A percentile compares a stretch with the other conserved stretches of the same genome.
These are phyloP conservation scores for Lavandula angustifolia DNA, from an alignment of 257 asterid genomes.

Conservation along the genomic window DNA sequence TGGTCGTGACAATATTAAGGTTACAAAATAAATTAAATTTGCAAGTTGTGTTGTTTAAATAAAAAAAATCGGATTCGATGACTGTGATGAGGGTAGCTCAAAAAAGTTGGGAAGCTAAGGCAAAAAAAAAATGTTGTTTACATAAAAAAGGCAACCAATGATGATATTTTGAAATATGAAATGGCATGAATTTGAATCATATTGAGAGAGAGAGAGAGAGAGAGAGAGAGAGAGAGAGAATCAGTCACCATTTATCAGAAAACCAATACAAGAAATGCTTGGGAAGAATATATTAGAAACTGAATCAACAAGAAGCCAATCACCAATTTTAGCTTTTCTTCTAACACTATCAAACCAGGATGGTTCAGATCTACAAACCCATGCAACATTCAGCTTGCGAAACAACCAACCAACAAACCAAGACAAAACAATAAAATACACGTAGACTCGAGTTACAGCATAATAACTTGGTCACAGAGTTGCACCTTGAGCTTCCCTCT, in stretches of 20 bases:
- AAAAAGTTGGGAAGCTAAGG: too few species aligned
- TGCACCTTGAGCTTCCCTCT: constrained; percentile 47
- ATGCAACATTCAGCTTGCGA: constrained; percentile 25
- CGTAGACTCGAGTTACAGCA: constrained; percentile 27
- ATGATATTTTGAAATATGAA: too few species aligned
- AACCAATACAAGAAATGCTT: constrained; percentile 34
- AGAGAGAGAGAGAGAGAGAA: not conserved
- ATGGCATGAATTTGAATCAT: too few species aligned
- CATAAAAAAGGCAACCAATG: too few species aligned
- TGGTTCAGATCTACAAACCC: constrained; percentile 36
- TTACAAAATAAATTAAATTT: too few species aligned
- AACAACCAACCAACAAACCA: constrained; percentile 33
- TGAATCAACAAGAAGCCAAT: constrained; percentile 26
- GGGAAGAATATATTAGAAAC: constrained; percentile 27
- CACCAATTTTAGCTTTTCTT: constrained; percentile 24
- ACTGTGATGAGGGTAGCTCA: too few species aligned
- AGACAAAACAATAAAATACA: constrained; percentile 39
- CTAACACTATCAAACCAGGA: constrained; percentile 30
- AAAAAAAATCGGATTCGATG: too few species aligned
- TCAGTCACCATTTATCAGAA: constrained; percentile 22
- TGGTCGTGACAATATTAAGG: too few species aligned
- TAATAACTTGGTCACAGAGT: constrained; percentile 30
- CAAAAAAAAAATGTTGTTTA: too few species aligned
- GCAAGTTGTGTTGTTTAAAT: too few species aligned
- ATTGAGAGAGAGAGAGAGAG: constrained; percentile 14